Evolutionary conservation across 1,284 basidiomycete species (phyloP), one percentile per base, ranked within the genome.

Genomic region (Cystobasidium sp.): DNA sequence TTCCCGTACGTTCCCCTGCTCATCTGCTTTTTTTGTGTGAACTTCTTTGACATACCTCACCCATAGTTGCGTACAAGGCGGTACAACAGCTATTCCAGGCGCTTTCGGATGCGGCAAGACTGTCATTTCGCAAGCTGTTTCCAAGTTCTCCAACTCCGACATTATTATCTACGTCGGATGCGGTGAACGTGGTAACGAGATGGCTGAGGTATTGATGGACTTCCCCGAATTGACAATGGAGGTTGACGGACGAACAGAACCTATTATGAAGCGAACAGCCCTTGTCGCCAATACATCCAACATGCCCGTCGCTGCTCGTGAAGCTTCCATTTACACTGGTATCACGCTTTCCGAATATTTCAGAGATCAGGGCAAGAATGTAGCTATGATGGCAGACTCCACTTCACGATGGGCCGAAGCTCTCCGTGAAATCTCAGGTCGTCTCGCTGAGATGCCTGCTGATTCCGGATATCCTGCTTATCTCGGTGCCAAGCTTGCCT

Each of bases 351-450:
- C 96, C 58, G 96, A 99, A 82, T 99, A 99, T 85, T 99, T 97
- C 91, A 93, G 96, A 85, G 96, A 99, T 84, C 95, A 98, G 84
- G 96, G 97, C 43, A 90, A 88, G 82, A 95, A 99, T 81, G 96
- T 99, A 43, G 90, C 96, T 65, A 99, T 99, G 97, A 99, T 99
- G 95, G 97, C 96, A 63, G 97, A 99, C 84, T 98, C 96, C 7
- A 98, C 97, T 0, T 97, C 94, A 41, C 94, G 97, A 80, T 99
- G 97, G 97, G 97, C 97, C 67, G 97, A 99, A 83, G 97, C 97
- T 44, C 86, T 99, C 65, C 94, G 97, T 87, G 97, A 99, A 87
- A 98, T 99, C 78, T 97, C 94, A 49, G 97, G 97, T 86, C 94
- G 97, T 85, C 84, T 99, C 74, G 97, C 97, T 47, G 97, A 99